Evolutionary conservation across 148 eudicot genomes (phyloP).

Genomic region (Nepenthes gracilis): DNA sequence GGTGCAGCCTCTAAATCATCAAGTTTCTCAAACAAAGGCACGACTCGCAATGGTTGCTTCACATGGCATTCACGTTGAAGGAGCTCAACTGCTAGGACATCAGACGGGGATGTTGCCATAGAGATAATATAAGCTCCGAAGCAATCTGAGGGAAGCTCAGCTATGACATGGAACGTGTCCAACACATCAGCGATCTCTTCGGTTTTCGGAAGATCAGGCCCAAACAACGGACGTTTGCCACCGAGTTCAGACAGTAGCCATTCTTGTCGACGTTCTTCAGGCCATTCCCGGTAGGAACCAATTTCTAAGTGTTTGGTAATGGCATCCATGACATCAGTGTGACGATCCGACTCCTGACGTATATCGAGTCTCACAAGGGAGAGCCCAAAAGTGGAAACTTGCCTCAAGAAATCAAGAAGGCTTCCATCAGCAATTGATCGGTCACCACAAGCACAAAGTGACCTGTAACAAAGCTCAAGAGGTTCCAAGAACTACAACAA

Average conservation of each 20-base stretch:
- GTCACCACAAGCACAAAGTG: constrained; percentile 59
- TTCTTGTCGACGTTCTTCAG: constrained; percentile 50
- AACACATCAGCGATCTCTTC: constrained; percentile 65
- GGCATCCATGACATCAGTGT: constrained; percentile 69
- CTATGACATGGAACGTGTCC: constrained; percentile 46
- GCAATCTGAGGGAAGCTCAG: constrained; percentile 60
- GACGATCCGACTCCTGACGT: constrained; percentile 62
- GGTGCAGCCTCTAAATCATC: constrained; percentile 12
- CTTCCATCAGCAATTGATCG: constrained; percentile 64
- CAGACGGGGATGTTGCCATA: constrained; percentile 67
- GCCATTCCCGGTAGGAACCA: constrained; percentile 67
- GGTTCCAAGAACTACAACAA: constrained; percentile 50
- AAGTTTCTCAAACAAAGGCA: constrained; percentile 55
- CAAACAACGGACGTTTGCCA: constrained; percentile 58
- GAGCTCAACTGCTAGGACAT: constrained; percentile 67
- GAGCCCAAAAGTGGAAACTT: constrained; percentile 68
- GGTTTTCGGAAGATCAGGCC: constrained; percentile 57
- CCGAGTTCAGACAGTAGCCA: constrained; percentile 71
- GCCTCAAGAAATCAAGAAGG: constrained; percentile 62
- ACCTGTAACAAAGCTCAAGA: constrained; percentile 65
- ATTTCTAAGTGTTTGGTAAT: constrained; percentile 52
- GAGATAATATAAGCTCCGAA: constrained; percentile 74
- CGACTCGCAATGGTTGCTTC: constrained; percentile 46
- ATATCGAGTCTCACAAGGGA: constrained; percentile 65
- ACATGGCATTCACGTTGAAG: constrained; percentile 65